These are phyloP conservation scores for Septoria petroselini DNA, from an alignment of 2,329 filamentous ascomycete species.

Conservation along the genomic window DNA sequence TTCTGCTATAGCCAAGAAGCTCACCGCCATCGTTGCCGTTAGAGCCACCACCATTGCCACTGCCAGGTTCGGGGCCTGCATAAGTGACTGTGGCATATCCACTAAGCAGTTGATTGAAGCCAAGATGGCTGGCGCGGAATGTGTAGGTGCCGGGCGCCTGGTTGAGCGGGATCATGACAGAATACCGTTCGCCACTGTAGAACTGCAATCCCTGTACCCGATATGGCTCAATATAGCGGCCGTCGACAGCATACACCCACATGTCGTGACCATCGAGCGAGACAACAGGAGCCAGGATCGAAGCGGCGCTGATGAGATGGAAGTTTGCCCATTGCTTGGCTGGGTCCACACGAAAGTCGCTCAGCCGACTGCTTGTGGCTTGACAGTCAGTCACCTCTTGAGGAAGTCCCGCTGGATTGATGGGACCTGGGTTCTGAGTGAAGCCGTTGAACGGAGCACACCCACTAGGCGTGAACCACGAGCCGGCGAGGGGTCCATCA, in stretches of 20 bases:
- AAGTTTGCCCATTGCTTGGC: conserved; percentile 20
- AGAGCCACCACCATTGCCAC: not conserved
- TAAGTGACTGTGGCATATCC: conserved; percentile 20
- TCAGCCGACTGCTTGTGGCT: conserved; percentile 6
- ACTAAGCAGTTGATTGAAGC: conserved; percentile 17
- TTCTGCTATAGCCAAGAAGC: not conserved
- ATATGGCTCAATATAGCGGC: conserved; percentile 51
- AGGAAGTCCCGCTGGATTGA: conserved; percentile 11
- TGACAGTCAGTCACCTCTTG: conserved; percentile 14
- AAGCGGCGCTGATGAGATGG: conserved; percentile 17
- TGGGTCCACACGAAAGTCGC: conserved; percentile 17
- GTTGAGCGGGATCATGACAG: conserved; percentile 50
- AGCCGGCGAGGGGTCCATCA: conserved; percentile 7
- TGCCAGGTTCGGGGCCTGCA: not conserved
- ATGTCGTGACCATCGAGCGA: conserved; percentile 22
- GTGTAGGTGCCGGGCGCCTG: conserved; percentile 42
- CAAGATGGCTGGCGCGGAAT: conserved; percentile 14
- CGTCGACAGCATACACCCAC: conserved; percentile 25
- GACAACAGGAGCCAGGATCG: conserved; percentile 15
- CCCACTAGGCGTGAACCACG: conserved; percentile 11
- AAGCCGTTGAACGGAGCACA: conserved; percentile 15
- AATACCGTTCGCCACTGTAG: conserved; percentile 55
- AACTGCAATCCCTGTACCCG: conserved; percentile 49
- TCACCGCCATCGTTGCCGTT: not conserved
- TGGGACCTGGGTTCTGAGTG: conserved; percentile 13